Evolutionary conservation across 2,329 filamentous ascomycete species (phyloP).

Genomic region (Mycosphaerella sp.): DNA sequence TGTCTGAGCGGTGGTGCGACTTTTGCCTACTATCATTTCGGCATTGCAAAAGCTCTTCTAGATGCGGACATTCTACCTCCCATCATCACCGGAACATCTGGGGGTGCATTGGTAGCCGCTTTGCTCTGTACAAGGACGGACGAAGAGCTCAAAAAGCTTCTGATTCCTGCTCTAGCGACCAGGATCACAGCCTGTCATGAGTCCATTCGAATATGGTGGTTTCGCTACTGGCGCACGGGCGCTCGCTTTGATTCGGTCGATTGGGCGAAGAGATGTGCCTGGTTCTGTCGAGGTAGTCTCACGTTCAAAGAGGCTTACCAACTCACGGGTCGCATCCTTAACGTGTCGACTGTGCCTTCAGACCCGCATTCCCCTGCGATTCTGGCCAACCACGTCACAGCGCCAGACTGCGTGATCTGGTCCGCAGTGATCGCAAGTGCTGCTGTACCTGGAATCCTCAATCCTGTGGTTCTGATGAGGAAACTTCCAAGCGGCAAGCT

Average conservation of each 20-base stretch:
- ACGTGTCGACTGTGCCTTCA: slow-evolving; percentile 91
- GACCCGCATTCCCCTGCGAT: slow-evolving; percentile 92
- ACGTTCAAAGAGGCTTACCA: slow-evolving; percentile 95
- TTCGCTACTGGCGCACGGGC: slow-evolving; percentile 85
- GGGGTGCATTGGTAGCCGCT: slow-evolving; percentile 82
- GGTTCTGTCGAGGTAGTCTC: slow-evolving; percentile 87
- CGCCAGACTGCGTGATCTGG: slow-evolving; percentile 97
- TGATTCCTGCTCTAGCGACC: slow-evolving; percentile 79
- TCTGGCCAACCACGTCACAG: slow-evolving; percentile 89
- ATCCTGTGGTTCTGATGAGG: slow-evolving; percentile 88
- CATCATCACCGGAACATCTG: slow-evolving; percentile 94
- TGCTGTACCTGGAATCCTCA: slow-evolving; percentile 90
- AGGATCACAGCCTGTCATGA: slow-evolving; percentile 84
- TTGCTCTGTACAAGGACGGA: slow-evolving; percentile 85
- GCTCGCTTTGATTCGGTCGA: slow-evolving; percentile 90
- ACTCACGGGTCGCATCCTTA: slow-evolving; percentile 86
- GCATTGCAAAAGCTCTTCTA: slow-evolving; percentile 80
- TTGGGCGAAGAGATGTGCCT: slow-evolving; percentile 78
- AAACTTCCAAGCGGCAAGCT: slow-evolving; percentile 72
- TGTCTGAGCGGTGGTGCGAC: slow-evolving; percentile 90
- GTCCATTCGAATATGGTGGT: slow-evolving; percentile 65
- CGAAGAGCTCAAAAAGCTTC: slow-evolving; percentile 75
- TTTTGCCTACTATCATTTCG: slow-evolving; percentile 96
- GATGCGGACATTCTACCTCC: slow-evolving; percentile 81
- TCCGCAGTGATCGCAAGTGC: slow-evolving; percentile 91